Evolutionary conservation across 192 early-diverging fungal species (phyloP).

Genomic region (Backusella morwellensis): DNA sequence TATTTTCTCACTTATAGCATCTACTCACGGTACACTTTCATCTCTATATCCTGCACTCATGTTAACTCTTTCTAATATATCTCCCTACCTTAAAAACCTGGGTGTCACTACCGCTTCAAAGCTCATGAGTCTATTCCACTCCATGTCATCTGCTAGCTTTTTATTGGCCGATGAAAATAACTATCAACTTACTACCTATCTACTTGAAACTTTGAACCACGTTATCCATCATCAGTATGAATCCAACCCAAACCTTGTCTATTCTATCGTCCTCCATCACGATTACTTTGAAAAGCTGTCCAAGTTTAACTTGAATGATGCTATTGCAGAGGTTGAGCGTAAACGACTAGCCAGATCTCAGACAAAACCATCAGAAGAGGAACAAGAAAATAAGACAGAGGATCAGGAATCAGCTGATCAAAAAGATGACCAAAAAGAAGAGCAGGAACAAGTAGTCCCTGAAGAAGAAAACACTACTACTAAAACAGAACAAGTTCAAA

Average conservation of each 20-base stretch:
- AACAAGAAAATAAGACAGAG: background rate
- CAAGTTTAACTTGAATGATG: slow-evolving; percentile 65
- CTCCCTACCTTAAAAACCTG: slow-evolving; percentile 76
- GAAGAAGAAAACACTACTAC: background rate
- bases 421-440: background rate
- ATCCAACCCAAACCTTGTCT: slow-evolving; percentile 81
- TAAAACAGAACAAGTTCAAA: background rate
- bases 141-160: slow-evolving; percentile 76
- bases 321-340: slow-evolving; percentile 57
- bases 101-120: slow-evolving; percentile 70
- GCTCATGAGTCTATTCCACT: slow-evolving; percentile 70
- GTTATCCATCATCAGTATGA: slow-evolving; percentile 80
- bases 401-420: background rate
- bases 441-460: background rate
- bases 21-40: slow-evolving; percentile 62
- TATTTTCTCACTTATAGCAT: slow-evolving; percentile 71
- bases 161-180: slow-evolving; percentile 78
- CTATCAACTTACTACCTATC: slow-evolving; percentile 67
- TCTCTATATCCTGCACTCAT: slow-evolving; percentile 78
- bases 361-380: background rate
- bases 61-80: slow-evolving; percentile 77
- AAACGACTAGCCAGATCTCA: slow-evolving; percentile 49
- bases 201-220: slow-evolving; percentile 81
- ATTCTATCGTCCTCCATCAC: slow-evolving; percentile 76
- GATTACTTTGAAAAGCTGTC: slow-evolving; percentile 66